A percentile compares a stretch with the other conserved stretches of the same genome.
Conservation (phyloP, 2,329 filamentous ascomycete species). For the Phoma sp. region DNA sequence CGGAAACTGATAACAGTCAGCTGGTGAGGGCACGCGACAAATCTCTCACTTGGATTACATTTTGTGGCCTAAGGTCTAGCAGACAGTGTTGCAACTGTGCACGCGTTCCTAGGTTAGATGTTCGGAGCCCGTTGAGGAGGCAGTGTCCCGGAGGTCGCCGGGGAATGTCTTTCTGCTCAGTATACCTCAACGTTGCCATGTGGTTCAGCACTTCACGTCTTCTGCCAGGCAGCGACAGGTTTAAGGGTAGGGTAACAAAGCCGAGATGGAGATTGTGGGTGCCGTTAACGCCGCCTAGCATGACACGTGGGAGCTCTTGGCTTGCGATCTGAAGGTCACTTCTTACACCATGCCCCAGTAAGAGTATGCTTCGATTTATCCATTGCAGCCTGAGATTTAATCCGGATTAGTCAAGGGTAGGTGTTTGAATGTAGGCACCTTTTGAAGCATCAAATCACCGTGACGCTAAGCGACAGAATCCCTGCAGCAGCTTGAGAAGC, state of each 20-base stretch:
- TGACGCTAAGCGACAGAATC: conserved; percentile 15
- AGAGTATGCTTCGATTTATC: not conserved
- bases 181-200: not conserved
- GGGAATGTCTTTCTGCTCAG: not conserved
- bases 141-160: conserved; percentile 6
- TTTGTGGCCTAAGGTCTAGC: not conserved
- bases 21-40: not conserved
- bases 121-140: conserved; percentile 17
- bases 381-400: not conserved
- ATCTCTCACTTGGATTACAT: not conserved
- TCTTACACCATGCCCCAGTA: not conserved
- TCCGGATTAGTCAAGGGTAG: not conserved
- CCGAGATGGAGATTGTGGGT: conserved; percentile 14
- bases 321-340: not conserved
- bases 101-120: not conserved
- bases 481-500: conserved; percentile 5
- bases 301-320: conserved; percentile 8
- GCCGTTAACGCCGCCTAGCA: conserved; percentile 11
- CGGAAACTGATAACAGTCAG: conserved; percentile 5
- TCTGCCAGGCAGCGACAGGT: not conserved
- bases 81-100: not conserved
- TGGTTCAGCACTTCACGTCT: not conserved
- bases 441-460: conserved; percentile 19
- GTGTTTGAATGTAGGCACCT: conserved; percentile 10
- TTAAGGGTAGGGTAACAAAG: conserved; percentile 1